Base-by-base conservation (phyloP, 805 yeast genomes). In the Pichia heedii region DNA sequence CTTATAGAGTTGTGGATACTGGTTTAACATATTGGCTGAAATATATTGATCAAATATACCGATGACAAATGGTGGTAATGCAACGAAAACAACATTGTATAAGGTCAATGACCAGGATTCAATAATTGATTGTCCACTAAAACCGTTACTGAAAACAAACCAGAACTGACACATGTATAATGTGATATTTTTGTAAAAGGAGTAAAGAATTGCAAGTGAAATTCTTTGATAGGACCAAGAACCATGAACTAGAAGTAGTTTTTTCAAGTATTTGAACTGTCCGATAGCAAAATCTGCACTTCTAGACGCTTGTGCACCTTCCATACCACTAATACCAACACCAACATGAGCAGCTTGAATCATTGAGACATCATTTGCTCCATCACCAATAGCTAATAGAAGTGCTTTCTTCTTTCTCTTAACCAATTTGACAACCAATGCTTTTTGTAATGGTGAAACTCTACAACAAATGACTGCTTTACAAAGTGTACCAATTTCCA, bases 341-440 rank as follows among this genome's bases (percentile, higher is more conserved):
- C 99, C 99, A 42, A 93, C 96, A 62, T 93, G 97, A 0, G 98
- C 98, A 15, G 98, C 97, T 64, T 93, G 98, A 51, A 93, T 93
- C 99, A 93, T 93, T 32, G 95, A 83, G 34, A 93, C 98, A 67
- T 93, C 99, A 58, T 93, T 93, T 3, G 99, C 99, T 57, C 99
- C 99, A 65, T 93, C 99, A 36, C 99, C 99, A 57, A 93, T 83
- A 1, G 98, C 97, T 47, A 93, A 68, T 36, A 94, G 63, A 35
- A 84, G 62, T 2, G 95, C 77, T 39, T 83, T 80, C 56, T 75
- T 73, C 65, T 86, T 82, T 40, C 85, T 69, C 60, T 93, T 93
- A 19, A 90, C 97, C 75, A 93, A 76, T 57, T 86, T 87, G 21
- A 93, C 98, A 16, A 93, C 98, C 42, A 93, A 67, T 0, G 99